These are phyloP conservation scores for Ogataea salicorniae DNA, from an alignment of 805 yeast genomes.

Conservation along the genomic window DNA sequence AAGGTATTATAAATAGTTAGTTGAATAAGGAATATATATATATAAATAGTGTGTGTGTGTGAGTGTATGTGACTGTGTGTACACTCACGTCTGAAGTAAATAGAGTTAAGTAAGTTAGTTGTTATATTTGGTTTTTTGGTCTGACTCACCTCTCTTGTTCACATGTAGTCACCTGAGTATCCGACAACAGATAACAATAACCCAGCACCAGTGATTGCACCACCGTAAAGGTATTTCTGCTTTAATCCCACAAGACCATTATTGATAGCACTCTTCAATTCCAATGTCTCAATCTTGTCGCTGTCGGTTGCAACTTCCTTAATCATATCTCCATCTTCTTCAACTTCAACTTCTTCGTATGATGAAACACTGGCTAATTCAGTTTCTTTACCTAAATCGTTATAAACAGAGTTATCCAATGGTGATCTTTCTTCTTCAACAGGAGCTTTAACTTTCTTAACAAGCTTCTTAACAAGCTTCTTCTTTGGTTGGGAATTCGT, in stretches of 20 bases:
- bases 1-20: no score
- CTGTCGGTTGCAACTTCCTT: conserved; percentile 32
- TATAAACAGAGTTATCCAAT: conserved; percentile 41
- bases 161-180: conserved; percentile 45
- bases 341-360: conserved; percentile 23
- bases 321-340: conserved; percentile 22
- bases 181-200: conserved; percentile 50
- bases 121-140: no score
- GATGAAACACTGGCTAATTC: conserved; percentile 16
- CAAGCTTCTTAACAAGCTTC: conserved; percentile 19
- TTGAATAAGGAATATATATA: no score
- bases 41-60: no score
- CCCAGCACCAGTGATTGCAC: conserved; percentile 39
- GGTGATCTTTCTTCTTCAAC: conserved; percentile 33
- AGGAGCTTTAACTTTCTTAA: conserved; percentile 10
- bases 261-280: conserved; percentile 34
- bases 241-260: conserved; percentile 31
- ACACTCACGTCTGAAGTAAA: no score
- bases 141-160: no score
- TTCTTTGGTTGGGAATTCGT: conserved; percentile 1
- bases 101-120: no score
- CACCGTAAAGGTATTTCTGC: conserved; percentile 36
- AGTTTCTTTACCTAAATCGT: conserved; percentile 33
- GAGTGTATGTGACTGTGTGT: no score
- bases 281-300: conserved; percentile 30